These are phyloP conservation scores for Carex kokanica DNA, from an alignment of 176 grass and related monocot genomes.

Conservation along the genomic window DNA sequence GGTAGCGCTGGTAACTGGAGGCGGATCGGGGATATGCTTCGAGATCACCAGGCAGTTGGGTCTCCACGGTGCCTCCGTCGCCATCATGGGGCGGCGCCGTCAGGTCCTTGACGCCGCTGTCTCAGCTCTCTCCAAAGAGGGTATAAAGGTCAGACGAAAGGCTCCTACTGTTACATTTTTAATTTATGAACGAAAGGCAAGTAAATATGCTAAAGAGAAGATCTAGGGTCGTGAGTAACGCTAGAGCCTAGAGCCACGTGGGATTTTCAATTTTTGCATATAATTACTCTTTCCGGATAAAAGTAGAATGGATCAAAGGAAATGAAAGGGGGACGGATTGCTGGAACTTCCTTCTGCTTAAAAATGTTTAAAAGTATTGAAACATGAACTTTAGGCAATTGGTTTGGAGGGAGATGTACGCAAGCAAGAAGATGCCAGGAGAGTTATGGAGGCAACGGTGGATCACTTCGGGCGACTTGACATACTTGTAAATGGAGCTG, in stretches of 20 bases:
- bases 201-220: too few relatives aligned
- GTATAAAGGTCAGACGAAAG: constrained; percentile 41
- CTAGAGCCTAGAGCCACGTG: too few relatives aligned
- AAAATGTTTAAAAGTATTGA: neutral
- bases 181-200: too few relatives aligned
- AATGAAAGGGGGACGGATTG: too few relatives aligned
- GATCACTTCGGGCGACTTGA: constrained; percentile 70
- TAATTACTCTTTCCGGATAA: too few relatives aligned
- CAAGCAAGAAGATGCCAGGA: constrained; percentile 69
- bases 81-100: constrained; percentile 83
- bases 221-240: too few relatives aligned
- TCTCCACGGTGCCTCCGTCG: constrained; percentile 64
- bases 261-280: too few relatives aligned
- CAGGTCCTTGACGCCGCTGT: constrained; percentile 72
- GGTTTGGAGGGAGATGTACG: constrained; percentile 89
- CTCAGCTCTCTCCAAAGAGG: constrained; percentile 48
- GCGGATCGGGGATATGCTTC: constrained; percentile 79
- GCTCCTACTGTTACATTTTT: neutral
- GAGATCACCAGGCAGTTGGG: constrained; percentile 68
- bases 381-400: constrained; percentile 50
- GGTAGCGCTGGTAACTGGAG: constrained; percentile 76
- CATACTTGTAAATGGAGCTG: constrained; percentile 88
- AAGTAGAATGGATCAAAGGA: too few relatives aligned
- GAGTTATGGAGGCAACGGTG: constrained; percentile 55
- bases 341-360: neutral